Percentiles rank a stretch among this genome's conserved stretches.
phyloP scores from a whole-genome alignment of 768 basidiomycete species.

The Tricholoma matsutake region DNA sequence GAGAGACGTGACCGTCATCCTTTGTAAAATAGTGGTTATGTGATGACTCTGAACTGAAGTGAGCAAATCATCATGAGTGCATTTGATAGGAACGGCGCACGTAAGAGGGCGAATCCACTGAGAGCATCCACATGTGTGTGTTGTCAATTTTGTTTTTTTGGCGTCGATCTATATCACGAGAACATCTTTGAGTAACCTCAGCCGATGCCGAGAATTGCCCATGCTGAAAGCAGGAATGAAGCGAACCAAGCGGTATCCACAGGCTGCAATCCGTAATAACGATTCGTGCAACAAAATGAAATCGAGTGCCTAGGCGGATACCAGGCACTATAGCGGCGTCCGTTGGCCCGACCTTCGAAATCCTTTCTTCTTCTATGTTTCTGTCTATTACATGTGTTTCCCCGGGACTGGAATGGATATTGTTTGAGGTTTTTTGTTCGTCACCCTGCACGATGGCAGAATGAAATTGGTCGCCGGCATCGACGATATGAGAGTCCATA shows the following conservation, averaged over 20 bases:
- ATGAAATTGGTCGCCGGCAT: neutral
- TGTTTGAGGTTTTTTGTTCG: neutral
- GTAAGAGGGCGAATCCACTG: slow-evolving; percentile 50
- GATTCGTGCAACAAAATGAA: slow-evolving; percentile 47
- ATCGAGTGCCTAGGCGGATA: slow-evolving; percentile 32
- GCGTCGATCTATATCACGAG: slow-evolving; percentile 27
- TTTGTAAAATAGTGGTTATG: slow-evolving; percentile 43
- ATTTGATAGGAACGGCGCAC: slow-evolving; percentile 24
- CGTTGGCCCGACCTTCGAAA: neutral
- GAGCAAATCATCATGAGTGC: slow-evolving; percentile 4
- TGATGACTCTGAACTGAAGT: slow-evolving; percentile 32
- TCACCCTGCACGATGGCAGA: neutral
- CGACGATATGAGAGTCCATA: neutral
- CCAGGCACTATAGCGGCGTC: neutral
- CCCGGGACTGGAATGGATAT: neutral
- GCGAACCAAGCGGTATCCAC: slow-evolving; percentile 42
- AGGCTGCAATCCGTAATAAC: slow-evolving; percentile 46
- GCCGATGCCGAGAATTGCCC: neutral
- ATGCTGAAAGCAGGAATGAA: neutral
- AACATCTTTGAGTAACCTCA: neutral
- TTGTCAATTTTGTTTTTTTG: slow-evolving; percentile 20
- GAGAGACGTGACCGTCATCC: slow-evolving; percentile 32
- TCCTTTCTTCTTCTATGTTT: neutral
- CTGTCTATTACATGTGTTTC: no score
- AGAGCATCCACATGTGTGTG: slow-evolving; percentile 56